phyloP scores from a whole-genome alignment of 306 rosid species.

The Mucuna pruriens region DNA sequence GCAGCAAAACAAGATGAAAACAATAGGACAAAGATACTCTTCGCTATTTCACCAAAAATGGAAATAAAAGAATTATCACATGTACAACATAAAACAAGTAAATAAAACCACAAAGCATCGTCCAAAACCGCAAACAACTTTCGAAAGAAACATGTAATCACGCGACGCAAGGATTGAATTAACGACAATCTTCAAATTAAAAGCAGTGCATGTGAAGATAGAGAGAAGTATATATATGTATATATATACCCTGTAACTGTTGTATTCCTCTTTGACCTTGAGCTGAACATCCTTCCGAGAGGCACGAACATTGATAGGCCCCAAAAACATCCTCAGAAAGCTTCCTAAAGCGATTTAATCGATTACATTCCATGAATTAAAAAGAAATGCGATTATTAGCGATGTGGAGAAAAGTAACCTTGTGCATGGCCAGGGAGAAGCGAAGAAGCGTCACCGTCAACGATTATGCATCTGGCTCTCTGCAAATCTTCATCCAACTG shows the following conservation, averaged over 20 bases:
- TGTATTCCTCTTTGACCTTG: conserved; percentile 98
- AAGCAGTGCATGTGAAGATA: not conserved
- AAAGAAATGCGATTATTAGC: not conserved
- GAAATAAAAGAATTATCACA: not conserved
- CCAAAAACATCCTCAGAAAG: conserved; percentile 91
- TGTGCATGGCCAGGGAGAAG: conserved; percentile 79
- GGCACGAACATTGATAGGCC: conserved; percentile 95
- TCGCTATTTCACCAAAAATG: not conserved
- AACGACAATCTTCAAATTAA: not conserved
- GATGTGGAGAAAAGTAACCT: conserved; percentile 45
- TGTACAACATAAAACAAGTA: not conserved
- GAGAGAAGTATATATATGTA: not conserved
- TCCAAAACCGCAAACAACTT: not conserved
- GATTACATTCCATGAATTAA: not conserved
- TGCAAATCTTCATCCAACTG: conserved; percentile 91
- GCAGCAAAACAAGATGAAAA: not conserved
- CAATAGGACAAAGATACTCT: not conserved
- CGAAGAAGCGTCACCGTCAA: conserved; percentile 86
- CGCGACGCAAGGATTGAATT: not conserved
- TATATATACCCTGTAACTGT: conserved; percentile 74
- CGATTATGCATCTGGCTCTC: conserved; percentile 73
- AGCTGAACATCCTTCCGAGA: conserved; percentile 82
- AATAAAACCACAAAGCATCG: not conserved
- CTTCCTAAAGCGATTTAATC: conserved; percentile 51
- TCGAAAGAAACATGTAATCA: not conserved